Percentiles rank a stretch among this genome's conserved stretches.
Evolutionary conservation across 202 grass and related monocot genomes (phyloP).

Genomic region (Panicum hallii): DNA sequence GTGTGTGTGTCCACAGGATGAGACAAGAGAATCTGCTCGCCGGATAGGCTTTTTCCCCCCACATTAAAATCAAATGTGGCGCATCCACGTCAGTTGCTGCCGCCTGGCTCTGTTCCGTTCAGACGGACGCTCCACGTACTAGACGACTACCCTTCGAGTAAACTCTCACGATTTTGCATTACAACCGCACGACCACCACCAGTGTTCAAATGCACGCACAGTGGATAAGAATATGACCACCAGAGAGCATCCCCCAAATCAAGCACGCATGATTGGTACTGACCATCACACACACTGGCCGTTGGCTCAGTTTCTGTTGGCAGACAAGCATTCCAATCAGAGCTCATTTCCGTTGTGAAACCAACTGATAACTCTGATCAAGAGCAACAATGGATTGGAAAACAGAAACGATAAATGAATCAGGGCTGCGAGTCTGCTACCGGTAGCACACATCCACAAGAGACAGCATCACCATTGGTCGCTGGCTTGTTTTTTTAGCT

Average conservation of each 20-base stretch:
- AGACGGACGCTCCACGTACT: constrained; percentile 2
- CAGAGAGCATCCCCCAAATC: background rate
- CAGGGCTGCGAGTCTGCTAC: background rate
- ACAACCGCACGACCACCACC: background rate
- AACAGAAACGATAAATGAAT: background rate
- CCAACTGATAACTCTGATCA: background rate
- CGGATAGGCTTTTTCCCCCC: background rate
- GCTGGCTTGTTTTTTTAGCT: constrained; percentile 28
- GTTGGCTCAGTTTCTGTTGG: constrained; percentile 20
- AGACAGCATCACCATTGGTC: constrained; percentile 2
- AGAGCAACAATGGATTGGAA: background rate
- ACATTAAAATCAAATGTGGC: background rate
- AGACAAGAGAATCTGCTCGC: background rate
- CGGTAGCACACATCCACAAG: background rate
- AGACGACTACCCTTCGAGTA: constrained; percentile 26
- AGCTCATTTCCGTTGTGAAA: background rate
- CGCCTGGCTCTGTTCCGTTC: background rate
- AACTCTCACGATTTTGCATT: background rate
- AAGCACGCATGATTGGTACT: constrained; percentile 1
- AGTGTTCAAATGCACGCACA: background rate
- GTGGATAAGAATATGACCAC: background rate
- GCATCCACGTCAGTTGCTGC: background rate
- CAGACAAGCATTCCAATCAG: background rate
- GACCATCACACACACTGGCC: background rate
- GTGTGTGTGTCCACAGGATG: background rate